These are phyloP conservation scores for Gossypium trilobum DNA, from an alignment of 441 rosid species.

Conservation along the genomic window DNA sequence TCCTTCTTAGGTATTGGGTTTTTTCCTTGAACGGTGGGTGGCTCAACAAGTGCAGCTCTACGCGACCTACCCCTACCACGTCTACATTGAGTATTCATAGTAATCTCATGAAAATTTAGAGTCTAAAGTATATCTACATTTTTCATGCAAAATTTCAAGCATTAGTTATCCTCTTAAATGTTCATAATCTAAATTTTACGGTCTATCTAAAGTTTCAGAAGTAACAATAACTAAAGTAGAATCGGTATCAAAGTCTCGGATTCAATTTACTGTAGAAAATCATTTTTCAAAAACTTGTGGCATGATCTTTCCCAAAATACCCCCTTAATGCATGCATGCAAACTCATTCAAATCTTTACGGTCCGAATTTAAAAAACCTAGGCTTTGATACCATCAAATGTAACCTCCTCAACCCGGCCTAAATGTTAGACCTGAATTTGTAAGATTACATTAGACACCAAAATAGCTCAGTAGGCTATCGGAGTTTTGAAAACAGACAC, in stretches of 20 bases:
- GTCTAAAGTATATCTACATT: background rate
- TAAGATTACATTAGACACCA: too few species aligned
- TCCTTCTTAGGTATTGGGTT: background rate
- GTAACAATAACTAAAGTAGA: background rate
- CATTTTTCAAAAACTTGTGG: background rate
- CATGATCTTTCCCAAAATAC: background rate
- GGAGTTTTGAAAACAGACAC: too few species aligned
- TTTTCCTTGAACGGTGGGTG: background rate
- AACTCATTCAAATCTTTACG: background rate
- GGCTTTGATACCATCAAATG: background rate
- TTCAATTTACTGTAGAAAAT: too few species aligned
- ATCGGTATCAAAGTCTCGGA: background rate
- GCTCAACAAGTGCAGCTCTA: background rate
- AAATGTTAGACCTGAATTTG: too few species aligned
- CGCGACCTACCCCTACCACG: background rate
- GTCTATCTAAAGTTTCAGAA: background rate
- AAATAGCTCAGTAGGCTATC: too few species aligned
- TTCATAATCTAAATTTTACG: background rate
- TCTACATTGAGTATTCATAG: background rate
- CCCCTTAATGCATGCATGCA: background rate
- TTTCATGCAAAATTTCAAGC: background rate
- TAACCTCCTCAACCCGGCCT: background rate
- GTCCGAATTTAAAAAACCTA: background rate
- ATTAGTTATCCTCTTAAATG: background rate
- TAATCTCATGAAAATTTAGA: background rate